Conservation (phyloP, 768 basidiomycete genomes). For the Podaxis mareebaensis region DNA sequence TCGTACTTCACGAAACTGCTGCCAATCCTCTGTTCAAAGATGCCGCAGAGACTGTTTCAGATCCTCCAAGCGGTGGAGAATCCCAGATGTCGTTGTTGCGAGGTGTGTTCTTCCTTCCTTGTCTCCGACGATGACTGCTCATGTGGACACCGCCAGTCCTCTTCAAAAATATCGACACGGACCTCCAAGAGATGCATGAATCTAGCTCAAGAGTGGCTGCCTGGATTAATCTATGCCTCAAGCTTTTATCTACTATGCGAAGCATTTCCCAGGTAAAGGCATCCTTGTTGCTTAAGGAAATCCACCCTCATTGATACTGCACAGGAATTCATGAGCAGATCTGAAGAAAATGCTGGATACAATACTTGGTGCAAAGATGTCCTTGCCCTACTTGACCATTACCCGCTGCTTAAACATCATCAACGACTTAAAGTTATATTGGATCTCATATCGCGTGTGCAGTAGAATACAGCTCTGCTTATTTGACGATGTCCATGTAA, state of each 20-base stretch:
- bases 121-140: background rate
- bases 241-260: slow-evolving; percentile 10
- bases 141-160: background rate
- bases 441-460: background rate
- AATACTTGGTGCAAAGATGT: slow-evolving; percentile 12
- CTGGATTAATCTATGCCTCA: slow-evolving; percentile 8
- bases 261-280: slow-evolving; percentile 7
- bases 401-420: slow-evolving; percentile 6
- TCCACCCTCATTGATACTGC: background rate
- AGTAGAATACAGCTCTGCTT: background rate
- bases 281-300: no score
- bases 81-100: background rate
- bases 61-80: background rate
- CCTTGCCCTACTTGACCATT: background rate
- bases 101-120: background rate
- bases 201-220: background rate
- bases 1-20: background rate
- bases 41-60: background rate
- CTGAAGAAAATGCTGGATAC: background rate
- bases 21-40: slow-evolving; percentile 10
- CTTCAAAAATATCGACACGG: slow-evolving; percentile 10
- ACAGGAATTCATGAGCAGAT: slow-evolving; percentile 5
- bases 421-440: slow-evolving; percentile 5
- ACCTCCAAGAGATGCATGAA: background rate
- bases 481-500: background rate